phyloP scores from a whole-genome alignment of 2,329 filamentous ascomycete species.

The Talaromyces sp. region DNA sequence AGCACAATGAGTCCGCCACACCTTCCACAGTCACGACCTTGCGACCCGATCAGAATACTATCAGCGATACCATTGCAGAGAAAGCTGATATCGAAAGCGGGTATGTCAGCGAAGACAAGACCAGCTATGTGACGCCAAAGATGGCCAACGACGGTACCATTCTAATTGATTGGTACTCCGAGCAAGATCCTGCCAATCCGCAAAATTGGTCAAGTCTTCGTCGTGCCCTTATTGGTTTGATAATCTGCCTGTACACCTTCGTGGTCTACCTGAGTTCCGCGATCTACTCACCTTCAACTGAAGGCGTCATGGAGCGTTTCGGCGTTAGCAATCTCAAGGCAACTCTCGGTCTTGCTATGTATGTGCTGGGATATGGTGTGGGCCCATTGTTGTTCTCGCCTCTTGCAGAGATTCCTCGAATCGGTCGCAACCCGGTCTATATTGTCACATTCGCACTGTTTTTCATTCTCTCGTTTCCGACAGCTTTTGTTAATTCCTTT shows the following conservation, averaged over 20 bases:
- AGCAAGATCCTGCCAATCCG: slow-evolving; percentile 26
- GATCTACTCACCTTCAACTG: slow-evolving; percentile 23
- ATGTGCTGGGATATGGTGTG: slow-evolving; percentile 49
- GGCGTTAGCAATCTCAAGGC: slow-evolving; percentile 21
- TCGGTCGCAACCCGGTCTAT: slow-evolving; percentile 66
- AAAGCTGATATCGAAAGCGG: not conserved
- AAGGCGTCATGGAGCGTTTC: slow-evolving; percentile 8
- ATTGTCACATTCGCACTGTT: slow-evolving; percentile 65
- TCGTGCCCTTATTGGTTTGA: slow-evolving; percentile 13
- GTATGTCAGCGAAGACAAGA: not conserved
- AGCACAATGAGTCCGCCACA: not conserved
- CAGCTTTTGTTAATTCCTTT: slow-evolving; percentile 60
- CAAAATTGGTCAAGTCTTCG: slow-evolving; percentile 26
- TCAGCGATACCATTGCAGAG: not conserved
- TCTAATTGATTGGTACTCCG: slow-evolving; percentile 35
- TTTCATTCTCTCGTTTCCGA: slow-evolving; percentile 63
- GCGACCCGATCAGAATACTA: not conserved
- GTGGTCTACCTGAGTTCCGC: slow-evolving; percentile 37
- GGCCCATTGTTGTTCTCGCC: slow-evolving; percentile 65
- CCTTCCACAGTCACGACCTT: not conserved
- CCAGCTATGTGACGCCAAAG: slow-evolving; percentile 18
- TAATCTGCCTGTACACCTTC: slow-evolving; percentile 36
- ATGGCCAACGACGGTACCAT: slow-evolving; percentile 35
- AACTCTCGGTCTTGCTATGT: slow-evolving; percentile 31
- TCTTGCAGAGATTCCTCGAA: slow-evolving; percentile 61